Evolutionary conservation across 176 grass and related monocot species (phyloP).

Genomic region (Ampelocalamus luodianensis): DNA sequence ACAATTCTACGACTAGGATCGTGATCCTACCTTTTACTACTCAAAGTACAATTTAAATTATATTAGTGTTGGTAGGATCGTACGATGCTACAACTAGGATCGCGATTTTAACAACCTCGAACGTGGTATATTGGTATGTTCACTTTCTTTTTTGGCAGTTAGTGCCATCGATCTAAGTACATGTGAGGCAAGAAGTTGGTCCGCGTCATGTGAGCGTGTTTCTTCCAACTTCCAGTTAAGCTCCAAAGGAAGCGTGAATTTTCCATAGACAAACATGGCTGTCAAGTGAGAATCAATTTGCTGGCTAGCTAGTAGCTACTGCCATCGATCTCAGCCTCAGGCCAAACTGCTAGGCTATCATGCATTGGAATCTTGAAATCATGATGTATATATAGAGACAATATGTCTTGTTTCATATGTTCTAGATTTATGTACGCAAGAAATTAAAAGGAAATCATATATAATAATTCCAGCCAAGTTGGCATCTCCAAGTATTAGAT

Average conservation of each 20-base stretch:
- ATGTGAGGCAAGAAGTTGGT: background rate
- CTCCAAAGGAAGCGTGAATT: conserved; percentile 15
- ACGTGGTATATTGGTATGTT: background rate
- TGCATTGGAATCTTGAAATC: conserved; percentile 34
- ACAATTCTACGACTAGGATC: no score
- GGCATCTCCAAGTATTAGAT: conserved; percentile 8
- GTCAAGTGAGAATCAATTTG: conserved; percentile 41
- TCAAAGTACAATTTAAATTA: no score
- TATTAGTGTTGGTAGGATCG: no score
- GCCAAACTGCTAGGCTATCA: conserved; percentile 33
- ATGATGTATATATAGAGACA: background rate
- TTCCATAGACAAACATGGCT: conserved; percentile 19
- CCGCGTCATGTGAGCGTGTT: background rate
- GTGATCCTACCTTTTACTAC: no score
- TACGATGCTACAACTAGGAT: no score
- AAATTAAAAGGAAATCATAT: background rate
- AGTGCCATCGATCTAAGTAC: background rate
- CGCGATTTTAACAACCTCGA: no score
- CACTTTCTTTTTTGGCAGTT: background rate
- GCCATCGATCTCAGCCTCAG: conserved; percentile 32
- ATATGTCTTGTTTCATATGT: conserved; percentile 8
- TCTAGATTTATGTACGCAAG: background rate
- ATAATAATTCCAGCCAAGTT: background rate
- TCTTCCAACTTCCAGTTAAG: conserved; percentile 2
- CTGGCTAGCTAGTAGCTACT: background rate